These are phyloP conservation scores for Mucor circinelloides DNA, from an alignment of 371 early-diverging fungal species.

Conservation along the genomic window DNA sequence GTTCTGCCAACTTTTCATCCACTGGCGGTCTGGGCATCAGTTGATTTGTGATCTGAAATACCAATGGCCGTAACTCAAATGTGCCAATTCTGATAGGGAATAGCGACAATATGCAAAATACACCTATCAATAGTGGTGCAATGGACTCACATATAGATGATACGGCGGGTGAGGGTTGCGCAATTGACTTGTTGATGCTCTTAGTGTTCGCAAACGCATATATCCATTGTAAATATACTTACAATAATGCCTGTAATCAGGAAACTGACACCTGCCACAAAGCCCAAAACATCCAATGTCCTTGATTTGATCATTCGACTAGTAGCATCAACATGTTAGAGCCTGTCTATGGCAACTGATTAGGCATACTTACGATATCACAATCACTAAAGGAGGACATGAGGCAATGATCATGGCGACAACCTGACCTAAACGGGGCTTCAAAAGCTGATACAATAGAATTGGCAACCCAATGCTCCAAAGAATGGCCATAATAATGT, in stretches of 20 bases:
- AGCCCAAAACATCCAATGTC: slow-evolving; percentile 30
- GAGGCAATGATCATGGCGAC: slow-evolving; percentile 33
- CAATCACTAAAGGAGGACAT: slow-evolving; percentile 30
- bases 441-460: slow-evolving; percentile 23
- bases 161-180: slow-evolving; percentile 33
- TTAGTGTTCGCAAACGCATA: not conserved
- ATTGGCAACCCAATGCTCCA: slow-evolving; percentile 37
- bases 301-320: slow-evolving; percentile 30
- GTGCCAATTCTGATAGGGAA: slow-evolving; percentile 40
- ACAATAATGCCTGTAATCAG: slow-evolving; percentile 35
- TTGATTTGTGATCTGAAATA: slow-evolving; percentile 45
- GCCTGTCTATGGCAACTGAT: not conserved
- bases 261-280: slow-evolving; percentile 33
- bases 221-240: slow-evolving; percentile 1
- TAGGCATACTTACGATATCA: slow-evolving; percentile 16
- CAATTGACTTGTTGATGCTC: slow-evolving; percentile 36
- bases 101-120: slow-evolving; percentile 40
- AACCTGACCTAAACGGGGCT: slow-evolving; percentile 29
- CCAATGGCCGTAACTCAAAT: slow-evolving; percentile 36
- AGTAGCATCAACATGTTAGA: not conserved
- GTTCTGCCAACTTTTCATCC: slow-evolving; percentile 22
- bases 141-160: slow-evolving; percentile 42
- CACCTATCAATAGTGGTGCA: slow-evolving; percentile 34
- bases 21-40: slow-evolving; percentile 41
- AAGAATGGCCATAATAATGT: slow-evolving; percentile 30